Base-by-base conservation (phyloP, 108 stramenopile species). In the Pseudonitzschia multistriata region DNA sequence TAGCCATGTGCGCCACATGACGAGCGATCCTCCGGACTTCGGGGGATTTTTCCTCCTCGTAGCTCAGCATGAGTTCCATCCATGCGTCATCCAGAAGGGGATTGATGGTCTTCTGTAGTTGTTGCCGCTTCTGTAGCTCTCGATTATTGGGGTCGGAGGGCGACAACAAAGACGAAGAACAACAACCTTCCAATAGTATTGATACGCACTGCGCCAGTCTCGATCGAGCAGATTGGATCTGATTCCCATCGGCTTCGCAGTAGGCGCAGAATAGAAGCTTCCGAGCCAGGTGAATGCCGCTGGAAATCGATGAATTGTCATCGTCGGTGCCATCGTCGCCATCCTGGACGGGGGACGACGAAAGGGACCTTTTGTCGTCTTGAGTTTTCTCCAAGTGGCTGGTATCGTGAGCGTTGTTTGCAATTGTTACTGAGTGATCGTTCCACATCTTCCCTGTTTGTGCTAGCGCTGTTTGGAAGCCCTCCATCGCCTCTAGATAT, bases 1-100 rank as follows among this genome's bases (percentile, higher is more conserved):
- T 80, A 1, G 82, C 85, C 76, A 83, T 39, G 21, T 81, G 57
- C 21, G 81, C 79, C 24, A 89, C 81, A 36, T 86, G 75, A 7
- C 76, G 73, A 14, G 85, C 74, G 31, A 78, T 40, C 33, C 64
- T 25, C 47, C 74, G 77, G 19, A 71, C 45, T 14, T 74, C 60
- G 25, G 49, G 49, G 2, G 50, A 52, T 25, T 2, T 52, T 17
- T 63, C 40, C 68, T 83, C 85, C 49, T 86, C 82, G 70, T 77
- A 79, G 48, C 81, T 78, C 62, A 83, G 54, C 77, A 79, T 82
- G 10, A 83, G 73, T 48, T 86, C 85, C 85, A 86, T 83, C 76
- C 78, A 83, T 5, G 83, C 84, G 69, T 80, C 83, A 49, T 77
- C 57, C 76, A 79, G 70, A 24, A 66, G 50, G 40, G 49, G 1